Base-by-base conservation (phyloP, 805 yeast species). In the Torulaspora delbrueckii region DNA sequence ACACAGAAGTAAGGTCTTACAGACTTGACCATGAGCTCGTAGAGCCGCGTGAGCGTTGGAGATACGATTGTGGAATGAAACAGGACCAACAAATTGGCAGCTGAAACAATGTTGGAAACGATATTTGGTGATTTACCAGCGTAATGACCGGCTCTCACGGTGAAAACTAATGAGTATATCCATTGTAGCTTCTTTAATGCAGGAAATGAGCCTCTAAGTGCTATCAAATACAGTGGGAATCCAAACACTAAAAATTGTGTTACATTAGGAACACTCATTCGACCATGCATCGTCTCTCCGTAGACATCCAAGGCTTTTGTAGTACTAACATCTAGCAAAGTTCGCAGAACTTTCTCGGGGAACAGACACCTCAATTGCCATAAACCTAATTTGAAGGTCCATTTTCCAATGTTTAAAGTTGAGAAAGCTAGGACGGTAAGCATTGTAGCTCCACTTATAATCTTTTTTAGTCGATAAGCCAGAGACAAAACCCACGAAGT, bases 261-360 rank as follows among this genome's bases (percentile, higher is more conserved):
- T 16, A 42, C 25, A 5, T 38, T 25, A 1, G 63, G 49, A 5
- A 62, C 43, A 32, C 59, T 56, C 2, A 40, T 18, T 2, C 57
- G 26, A 7, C 65, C 65, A n/a, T 34, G 45, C 37, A 45, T 37
- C 4, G 62, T 51, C 18, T 56, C 54, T 14, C 48, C 41, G 42
- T 56, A 62, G 1, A 60, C 59, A 46, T 62, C 65, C 18, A 62
- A 40, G 1, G 63, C 61, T 34, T 51, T 58, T 12, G 66, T 56
- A 9, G 60, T 59, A 35, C 59, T 51, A 12, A 55, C 55, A 33
- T 57, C 52, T 23, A 61, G 38, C 18, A 61, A 8, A n/a, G 46
- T 31, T 35, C 59, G 44, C 23, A 62, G 37, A 13, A 48, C 48
- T n/a, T 40, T 48, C 40, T 62, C 66, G 5, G 65, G 63, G 25